phyloP scores from a whole-genome alignment of 768 basidiomycete genomes.

The Rhodocollybia butyracea region DNA sequence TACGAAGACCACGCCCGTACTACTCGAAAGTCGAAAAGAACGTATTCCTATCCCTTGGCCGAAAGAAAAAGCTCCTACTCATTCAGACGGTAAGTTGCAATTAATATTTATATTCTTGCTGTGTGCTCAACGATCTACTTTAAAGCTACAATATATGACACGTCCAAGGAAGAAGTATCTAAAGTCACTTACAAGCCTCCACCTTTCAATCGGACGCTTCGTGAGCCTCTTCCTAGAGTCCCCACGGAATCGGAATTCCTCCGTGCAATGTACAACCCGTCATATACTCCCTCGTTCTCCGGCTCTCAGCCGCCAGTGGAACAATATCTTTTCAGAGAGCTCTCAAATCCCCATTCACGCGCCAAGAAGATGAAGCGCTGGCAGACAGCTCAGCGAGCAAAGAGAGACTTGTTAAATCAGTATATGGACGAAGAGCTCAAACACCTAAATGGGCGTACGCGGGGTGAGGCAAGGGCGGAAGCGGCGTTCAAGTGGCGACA shows the following conservation, averaged over 20 bases:
- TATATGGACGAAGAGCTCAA: conserved; percentile 52
- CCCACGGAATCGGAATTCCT: conserved; percentile 56
- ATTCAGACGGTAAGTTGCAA: conserved; percentile 29
- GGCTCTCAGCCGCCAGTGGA: conserved; percentile 62
- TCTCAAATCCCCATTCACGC: conserved; percentile 78
- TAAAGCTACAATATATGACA: conserved; percentile 63
- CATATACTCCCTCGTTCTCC: conserved; percentile 38
- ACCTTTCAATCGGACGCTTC: conserved; percentile 36
- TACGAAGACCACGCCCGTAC: conserved; percentile 54
- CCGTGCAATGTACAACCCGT: conserved; percentile 52
- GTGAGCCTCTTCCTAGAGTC: conserved; percentile 34
- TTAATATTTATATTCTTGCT: background rate
- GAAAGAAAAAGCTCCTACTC: conserved; percentile 38
- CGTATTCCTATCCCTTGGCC: conserved; percentile 70
- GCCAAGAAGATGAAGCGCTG: conserved; percentile 80
- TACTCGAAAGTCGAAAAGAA: conserved; percentile 42
- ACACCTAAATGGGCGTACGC: conserved; percentile 56
- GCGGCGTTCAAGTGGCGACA: conserved; percentile 73
- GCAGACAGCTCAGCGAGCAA: conserved; percentile 51
- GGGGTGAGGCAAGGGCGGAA: conserved; percentile 65
- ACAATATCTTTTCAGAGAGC: conserved; percentile 59
- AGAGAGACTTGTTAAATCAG: conserved; percentile 47
- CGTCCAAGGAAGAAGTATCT: conserved; percentile 53
- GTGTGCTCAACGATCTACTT: background rate
- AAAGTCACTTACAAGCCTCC: conserved; percentile 73